Percentiles rank a stretch among this genome's conserved stretches.
Conservation (phyloP, 371 early-diverging fungal genomes). For the Rhizopus arrhizus region DNA sequence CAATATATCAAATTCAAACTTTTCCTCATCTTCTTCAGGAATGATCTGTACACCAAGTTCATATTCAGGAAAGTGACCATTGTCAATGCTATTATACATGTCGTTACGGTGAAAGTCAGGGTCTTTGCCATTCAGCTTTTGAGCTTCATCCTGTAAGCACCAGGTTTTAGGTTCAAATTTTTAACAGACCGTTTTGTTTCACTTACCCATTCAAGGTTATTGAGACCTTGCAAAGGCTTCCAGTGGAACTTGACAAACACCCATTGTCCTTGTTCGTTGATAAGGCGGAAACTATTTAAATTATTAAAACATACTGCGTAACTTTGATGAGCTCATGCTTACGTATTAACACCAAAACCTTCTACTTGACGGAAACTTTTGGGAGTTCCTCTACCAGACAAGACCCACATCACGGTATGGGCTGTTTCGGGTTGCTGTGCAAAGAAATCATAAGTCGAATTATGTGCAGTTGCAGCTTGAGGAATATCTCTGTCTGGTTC, state of each 20-base stretch:
- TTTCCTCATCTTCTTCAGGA: constrained; percentile 40
- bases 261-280: constrained; percentile 48
- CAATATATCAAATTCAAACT: constrained; percentile 51
- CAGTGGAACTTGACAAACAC: constrained; percentile 56
- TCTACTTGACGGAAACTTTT: constrained; percentile 43
- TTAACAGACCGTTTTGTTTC: neutral
- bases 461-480: constrained; percentile 55
- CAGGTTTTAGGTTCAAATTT: too few species aligned
- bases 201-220: constrained; percentile 43
- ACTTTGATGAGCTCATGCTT: neutral
- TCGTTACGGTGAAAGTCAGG: constrained; percentile 56
- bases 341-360: constrained; percentile 49
- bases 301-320: too few species aligned
- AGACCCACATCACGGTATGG: constrained; percentile 49
- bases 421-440: constrained; percentile 45
- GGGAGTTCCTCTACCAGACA: constrained; percentile 54
- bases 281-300: constrained; percentile 34
- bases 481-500: constrained; percentile 53
- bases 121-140: constrained; percentile 52
- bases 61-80: constrained; percentile 56
- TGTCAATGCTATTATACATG: constrained; percentile 46
- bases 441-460: constrained; percentile 57
- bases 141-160: constrained; percentile 39
- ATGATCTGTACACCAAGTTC: constrained; percentile 56
- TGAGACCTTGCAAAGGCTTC: constrained; percentile 51